phyloP scores from a whole-genome alignment of 192 early-diverging fungal species.

The Rhizophagus prolifer region DNA sequence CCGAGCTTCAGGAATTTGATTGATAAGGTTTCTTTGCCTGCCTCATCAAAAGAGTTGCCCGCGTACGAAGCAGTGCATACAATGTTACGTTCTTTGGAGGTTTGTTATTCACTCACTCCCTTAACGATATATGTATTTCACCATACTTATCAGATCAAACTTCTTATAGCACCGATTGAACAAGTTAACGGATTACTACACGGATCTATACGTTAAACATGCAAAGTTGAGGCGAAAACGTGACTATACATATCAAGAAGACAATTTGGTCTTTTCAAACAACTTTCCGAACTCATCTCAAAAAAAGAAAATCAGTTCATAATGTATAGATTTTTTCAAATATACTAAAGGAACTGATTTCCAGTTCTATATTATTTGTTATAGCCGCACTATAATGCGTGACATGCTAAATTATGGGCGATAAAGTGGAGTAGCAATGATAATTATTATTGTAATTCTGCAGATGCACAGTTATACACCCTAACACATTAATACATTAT shows the following conservation, averaged over 20 bases:
- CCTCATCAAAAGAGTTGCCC: constrained; percentile 10
- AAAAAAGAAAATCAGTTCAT: no score
- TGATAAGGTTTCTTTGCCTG: constrained; percentile 25
- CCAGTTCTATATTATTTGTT: no score
- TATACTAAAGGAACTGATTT: no score
- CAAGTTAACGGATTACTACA: constrained; percentile 9
- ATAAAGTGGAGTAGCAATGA: no score
- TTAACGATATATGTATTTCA: constrained; percentile 17
- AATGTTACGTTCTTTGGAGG: constrained; percentile 27
- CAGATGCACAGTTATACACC: no score
- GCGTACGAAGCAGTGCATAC: constrained; percentile 19
- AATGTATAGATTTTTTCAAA: no score
- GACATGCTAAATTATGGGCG: no score
- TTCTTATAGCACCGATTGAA: constrained; percentile 10
- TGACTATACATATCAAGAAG: background rate
- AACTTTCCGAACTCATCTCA: background rate
- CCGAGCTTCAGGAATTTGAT: constrained; percentile 15
- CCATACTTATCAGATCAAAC: constrained; percentile 6
- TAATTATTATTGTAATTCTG: no score
- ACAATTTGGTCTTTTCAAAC: no score
- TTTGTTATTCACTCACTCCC: constrained; percentile 12
- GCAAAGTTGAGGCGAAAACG: constrained; percentile 13
- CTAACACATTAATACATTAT: no score
- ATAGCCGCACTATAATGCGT: no score
- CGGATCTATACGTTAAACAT: constrained; percentile 18